Evolutionary conservation across 2,329 filamentous ascomycete genomes (phyloP), one percentile per base, ranked within the genome.

Genomic region (Fusarium sp.): DNA sequence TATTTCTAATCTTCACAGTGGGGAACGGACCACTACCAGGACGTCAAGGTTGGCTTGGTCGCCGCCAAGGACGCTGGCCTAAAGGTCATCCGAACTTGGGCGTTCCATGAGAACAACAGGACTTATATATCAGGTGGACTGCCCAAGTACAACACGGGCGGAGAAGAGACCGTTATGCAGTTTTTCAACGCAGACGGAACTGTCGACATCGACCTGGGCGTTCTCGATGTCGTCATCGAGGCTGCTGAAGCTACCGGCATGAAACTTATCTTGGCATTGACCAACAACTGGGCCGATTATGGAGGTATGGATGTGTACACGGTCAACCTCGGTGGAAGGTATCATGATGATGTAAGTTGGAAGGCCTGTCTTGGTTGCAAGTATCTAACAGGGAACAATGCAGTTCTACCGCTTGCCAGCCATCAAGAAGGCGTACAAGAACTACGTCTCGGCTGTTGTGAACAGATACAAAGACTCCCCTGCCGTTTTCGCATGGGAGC

Each of bases 401-500:
- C 45, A 86, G 83, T 88, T 88, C 81, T 88, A 89, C 71, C 83
- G 81, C 16, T 74, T 86, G 0, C 86, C 87, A 14, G 80, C 80
- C 29, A 89, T 90, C 79, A 88, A 88, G 75, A 80, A 83, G 4
- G 86, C 86, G 1, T 90, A 83, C 78, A 89, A 89, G 75, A 85
- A 84, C 57, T 94, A 93, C 78, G 87, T 93, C 77, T 83, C 87
- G 58, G 83, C 85, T 0, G 85, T 93, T 8, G 87, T 93, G 3
- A 87, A 82, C 22, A 85, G 91, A 13, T 93, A 92, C 82, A 87
- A 84, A 54, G 83, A 85, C 70, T 92, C 89, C 0, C 82, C 88
- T 0, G 87, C 91, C 0, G 86, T 93, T 56, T 89, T 93, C 73
- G 90, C 90, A 0, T 93, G 92, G 92, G 91, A 93, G 76, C 83